phyloP scores from a whole-genome alignment of 345 rosid genomes.

The Eucalyptus tenuipes region DNA sequence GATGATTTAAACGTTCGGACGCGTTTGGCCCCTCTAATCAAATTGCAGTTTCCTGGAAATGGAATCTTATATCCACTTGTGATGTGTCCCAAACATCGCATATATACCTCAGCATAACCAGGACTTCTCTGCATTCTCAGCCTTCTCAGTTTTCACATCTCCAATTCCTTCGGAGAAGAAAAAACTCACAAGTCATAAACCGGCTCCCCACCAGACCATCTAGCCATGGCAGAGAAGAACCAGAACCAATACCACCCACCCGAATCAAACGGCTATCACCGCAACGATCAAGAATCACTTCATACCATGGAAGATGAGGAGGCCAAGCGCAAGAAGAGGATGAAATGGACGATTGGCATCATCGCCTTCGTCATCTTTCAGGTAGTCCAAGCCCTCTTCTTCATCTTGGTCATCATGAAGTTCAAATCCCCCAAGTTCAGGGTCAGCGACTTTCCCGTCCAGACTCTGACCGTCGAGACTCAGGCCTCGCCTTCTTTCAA shows the following conservation, averaged over 20 bases:
- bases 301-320: background rate
- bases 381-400: constrained; percentile 1
- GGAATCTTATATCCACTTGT: background rate
- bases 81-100: background rate
- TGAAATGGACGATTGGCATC: constrained; percentile 1
- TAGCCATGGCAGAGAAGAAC: background rate
- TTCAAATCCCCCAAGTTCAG: constrained; percentile 14
- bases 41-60: background rate
- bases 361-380: constrained; percentile 9
- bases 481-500: background rate
- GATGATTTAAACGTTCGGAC: background rate
- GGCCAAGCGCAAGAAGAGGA: constrained; percentile 6
- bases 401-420: background rate
- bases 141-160: background rate
- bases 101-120: background rate
- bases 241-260: background rate
- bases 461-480: background rate
- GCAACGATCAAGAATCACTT: background rate
- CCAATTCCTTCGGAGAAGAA: background rate
- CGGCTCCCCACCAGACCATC: background rate
- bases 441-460: background rate
- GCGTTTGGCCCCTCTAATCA: background rate
- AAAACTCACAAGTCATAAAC: background rate
- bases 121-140: background rate
- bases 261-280: background rate